A percentile compares a stretch with the other conserved stretches of the same genome.
These are phyloP conservation scores for Calcarisporium arbuscula DNA, from an alignment of 2,329 filamentous ascomycete species.

Conservation along the genomic window DNA sequence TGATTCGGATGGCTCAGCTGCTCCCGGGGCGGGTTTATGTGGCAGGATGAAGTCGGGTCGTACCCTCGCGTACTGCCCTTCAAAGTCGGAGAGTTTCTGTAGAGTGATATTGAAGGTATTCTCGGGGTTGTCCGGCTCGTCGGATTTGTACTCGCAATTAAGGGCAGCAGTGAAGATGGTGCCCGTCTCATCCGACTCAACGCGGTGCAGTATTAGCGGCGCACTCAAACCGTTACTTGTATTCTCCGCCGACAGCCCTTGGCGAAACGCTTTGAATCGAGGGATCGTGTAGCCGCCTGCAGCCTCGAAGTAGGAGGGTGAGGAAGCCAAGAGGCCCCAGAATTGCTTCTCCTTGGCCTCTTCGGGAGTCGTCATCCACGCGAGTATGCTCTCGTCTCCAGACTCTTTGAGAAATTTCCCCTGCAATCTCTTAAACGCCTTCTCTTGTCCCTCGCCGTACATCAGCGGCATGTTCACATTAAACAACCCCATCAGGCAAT, in stretches of 20 bases:
- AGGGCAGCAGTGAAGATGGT: constrained; percentile 2
- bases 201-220: constrained; percentile 1
- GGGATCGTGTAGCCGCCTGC: constrained; percentile 2
- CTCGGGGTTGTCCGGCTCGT: constrained; percentile 5
- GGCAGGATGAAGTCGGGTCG: constrained; percentile 1
- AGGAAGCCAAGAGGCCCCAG: constrained; percentile 8
- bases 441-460: constrained; percentile 11
- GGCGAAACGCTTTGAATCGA: constrained; percentile 1
- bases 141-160: background rate
- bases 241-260: constrained; percentile 1
- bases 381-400: constrained; percentile 14
- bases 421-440: constrained; percentile 10
- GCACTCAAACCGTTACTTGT: constrained; percentile 7
- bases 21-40: background rate
- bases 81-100: constrained; percentile 9
- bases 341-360: constrained; percentile 7
- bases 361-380: constrained; percentile 10
- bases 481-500: constrained; percentile 14
- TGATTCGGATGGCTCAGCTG: background rate
- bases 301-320: constrained; percentile 7
- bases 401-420: constrained; percentile 10
- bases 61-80: constrained; percentile 8
- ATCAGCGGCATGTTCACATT: constrained; percentile 15
- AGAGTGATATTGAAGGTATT: constrained; percentile 4
- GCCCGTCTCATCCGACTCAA: background rate